These are phyloP conservation scores for Coemansia sp. DNA, from an alignment of 192 early-diverging fungal genomes.

Conservation along the genomic window DNA sequence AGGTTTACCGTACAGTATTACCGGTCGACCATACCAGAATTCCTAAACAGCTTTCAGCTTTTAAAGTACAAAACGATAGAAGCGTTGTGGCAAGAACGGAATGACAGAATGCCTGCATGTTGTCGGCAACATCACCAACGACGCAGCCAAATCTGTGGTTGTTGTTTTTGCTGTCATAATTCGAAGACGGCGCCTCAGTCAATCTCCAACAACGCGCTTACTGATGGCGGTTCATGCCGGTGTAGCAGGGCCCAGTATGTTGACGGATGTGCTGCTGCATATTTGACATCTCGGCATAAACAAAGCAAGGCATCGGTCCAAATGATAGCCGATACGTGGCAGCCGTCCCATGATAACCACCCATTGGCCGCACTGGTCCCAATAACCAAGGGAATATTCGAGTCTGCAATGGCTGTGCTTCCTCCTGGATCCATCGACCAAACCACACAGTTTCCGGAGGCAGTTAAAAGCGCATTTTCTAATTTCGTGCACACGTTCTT, in stretches of 20 bases:
- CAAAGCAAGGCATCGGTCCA: not conserved
- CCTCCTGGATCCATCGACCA: slow-evolving; percentile 22
- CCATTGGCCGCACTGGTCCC: slow-evolving; percentile 20
- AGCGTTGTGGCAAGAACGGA: slow-evolving; percentile 12
- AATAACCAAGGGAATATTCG: slow-evolving; percentile 46
- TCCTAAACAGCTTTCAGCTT: slow-evolving; percentile 39
- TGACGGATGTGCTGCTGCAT: not conserved
- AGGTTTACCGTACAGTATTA: slow-evolving; percentile 28
- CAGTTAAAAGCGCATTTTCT: slow-evolving; percentile 25
- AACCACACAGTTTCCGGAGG: slow-evolving; percentile 35
- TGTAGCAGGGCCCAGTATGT: not conserved
- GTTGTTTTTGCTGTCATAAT: not conserved
- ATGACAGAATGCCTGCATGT: not conserved
- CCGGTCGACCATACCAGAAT: slow-evolving; percentile 29
- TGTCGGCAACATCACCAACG: not conserved
- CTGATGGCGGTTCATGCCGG: not conserved
- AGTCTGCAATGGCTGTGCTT: slow-evolving; percentile 37
- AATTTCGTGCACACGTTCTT: slow-evolving; percentile 37
- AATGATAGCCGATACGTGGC: slow-evolving; percentile 7
- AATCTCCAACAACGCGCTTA: not conserved
- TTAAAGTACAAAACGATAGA: slow-evolving; percentile 43
- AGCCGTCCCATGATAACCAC: slow-evolving; percentile 11
- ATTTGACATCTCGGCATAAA: not conserved
- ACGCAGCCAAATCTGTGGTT: not conserved
- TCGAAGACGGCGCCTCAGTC: not conserved